A percentile compares a stretch with the other conserved stretches of the same genome.
Evolutionary conservation across 2,329 filamentous ascomycete species (phyloP).

Genomic region (Epichloe scottii): DNA sequence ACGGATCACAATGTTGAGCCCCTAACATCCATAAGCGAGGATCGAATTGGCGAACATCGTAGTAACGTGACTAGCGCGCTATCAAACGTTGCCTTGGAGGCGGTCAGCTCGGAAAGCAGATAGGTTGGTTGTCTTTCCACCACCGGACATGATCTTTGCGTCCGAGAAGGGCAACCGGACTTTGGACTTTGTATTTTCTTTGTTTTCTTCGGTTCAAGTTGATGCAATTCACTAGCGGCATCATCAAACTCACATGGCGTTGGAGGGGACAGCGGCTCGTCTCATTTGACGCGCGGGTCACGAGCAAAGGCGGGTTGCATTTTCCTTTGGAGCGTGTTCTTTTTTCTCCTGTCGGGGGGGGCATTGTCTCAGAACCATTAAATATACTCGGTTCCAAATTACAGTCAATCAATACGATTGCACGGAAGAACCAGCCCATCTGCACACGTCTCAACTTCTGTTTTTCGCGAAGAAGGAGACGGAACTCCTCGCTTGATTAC

Average conservation of each 20-base stretch:
- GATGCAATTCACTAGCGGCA: background rate
- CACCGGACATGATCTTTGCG: background rate
- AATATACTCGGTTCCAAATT: background rate
- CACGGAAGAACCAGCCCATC: too few species aligned
- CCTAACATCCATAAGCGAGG: slow-evolving; percentile 21
- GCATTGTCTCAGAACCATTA: background rate
- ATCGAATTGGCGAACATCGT: slow-evolving; percentile 12
- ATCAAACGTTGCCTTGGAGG: background rate
- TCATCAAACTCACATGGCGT: background rate
- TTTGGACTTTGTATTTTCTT: background rate
- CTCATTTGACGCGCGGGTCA: background rate
- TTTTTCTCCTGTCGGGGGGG: background rate
- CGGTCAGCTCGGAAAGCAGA: background rate
- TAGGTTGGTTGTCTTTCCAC: background rate
- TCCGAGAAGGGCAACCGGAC: background rate
- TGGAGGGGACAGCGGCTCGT: background rate
- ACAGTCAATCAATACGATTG: background rate
- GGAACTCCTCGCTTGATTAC: too few species aligned
- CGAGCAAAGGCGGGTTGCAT: background rate
- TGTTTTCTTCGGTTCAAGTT: background rate
- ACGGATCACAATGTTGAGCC: slow-evolving; percentile 17
- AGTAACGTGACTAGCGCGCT: background rate
- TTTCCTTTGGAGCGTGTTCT: background rate
- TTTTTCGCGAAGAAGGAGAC: too few species aligned
- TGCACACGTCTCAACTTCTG: too few species aligned